Conservation (phyloP, 495 filamentous ascomycete genomes). For the Aspergillus coremiiformis region DNA sequence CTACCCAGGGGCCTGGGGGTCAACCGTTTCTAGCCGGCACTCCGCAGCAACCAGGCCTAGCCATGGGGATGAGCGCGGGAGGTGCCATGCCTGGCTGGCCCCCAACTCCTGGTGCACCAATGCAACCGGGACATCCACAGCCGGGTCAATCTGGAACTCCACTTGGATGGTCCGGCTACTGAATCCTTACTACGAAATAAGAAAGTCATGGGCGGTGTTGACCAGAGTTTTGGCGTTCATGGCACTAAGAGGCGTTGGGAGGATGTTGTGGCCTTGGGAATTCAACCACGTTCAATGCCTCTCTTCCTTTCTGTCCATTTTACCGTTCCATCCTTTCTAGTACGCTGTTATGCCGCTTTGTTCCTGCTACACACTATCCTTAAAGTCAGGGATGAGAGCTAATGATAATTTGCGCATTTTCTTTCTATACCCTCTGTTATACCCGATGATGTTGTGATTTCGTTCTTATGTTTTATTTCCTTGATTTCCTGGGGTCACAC, state of each 20-base stretch:
- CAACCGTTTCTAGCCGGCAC: slow-evolving; percentile 36
- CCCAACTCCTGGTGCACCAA: slow-evolving; percentile 25
- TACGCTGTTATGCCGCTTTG: slow-evolving; percentile 16
- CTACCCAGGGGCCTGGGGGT: slow-evolving; percentile 31
- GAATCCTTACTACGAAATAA: slow-evolving; percentile 1
- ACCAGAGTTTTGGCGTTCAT: slow-evolving; percentile 25
- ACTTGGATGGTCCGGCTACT: slow-evolving; percentile 41
- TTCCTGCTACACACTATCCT: slow-evolving; percentile 21
- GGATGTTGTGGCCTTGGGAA: slow-evolving; percentile 2
- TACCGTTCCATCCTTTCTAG: slow-evolving; percentile 20
- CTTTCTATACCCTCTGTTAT: slow-evolving; percentile 43
- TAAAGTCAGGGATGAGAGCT: slow-evolving; percentile 21
- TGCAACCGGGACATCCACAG: slow-evolving; percentile 41
- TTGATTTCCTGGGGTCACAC: slow-evolving; percentile 3
- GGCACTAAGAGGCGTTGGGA: slow-evolving; percentile 9
- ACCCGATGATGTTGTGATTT: slow-evolving; percentile 25
- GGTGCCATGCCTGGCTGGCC: slow-evolving; percentile 39
- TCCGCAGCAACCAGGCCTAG: slow-evolving; percentile 34
- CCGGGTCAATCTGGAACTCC: slow-evolving; percentile 39
- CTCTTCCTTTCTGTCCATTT: slow-evolving; percentile 12
- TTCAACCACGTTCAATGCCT: slow-evolving; percentile 6
- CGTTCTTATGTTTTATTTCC: slow-evolving; percentile 13
- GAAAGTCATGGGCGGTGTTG: slow-evolving; percentile 20
- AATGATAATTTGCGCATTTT: slow-evolving; percentile 35
- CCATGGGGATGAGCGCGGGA: slow-evolving; percentile 34